Evolutionary conservation across 2,329 filamentous ascomycete genomes (phyloP).

Genomic region (Hymenoscyphus salicellus): DNA sequence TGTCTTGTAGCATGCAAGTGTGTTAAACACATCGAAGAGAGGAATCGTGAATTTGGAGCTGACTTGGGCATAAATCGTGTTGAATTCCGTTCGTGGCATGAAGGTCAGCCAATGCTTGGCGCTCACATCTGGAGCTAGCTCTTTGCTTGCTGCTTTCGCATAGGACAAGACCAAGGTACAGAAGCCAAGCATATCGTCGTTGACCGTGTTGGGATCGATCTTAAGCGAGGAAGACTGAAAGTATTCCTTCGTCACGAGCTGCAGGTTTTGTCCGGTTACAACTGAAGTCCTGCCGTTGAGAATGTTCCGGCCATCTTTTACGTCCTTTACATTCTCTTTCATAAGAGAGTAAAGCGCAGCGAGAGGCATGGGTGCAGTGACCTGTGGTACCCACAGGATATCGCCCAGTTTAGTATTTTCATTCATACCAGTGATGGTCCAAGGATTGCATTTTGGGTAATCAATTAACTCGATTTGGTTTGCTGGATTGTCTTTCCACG

Average conservation of each 20-base stretch:
- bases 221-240: conserved; percentile 10
- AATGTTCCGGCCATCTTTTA: conserved; percentile 6
- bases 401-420: not conserved
- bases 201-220: conserved; percentile 2
- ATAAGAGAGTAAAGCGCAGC: conserved; percentile 15
- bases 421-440: conserved; percentile 4
- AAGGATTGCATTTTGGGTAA: conserved; percentile 12
- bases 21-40: conserved; percentile 13
- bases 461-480: conserved; percentile 8
- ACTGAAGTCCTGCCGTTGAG: not conserved
- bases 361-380: conserved; percentile 16
- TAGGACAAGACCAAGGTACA: conserved; percentile 17
- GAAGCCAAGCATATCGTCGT: conserved; percentile 16
- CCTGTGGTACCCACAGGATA: conserved; percentile 10
- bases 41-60: conserved; percentile 10
- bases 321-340: conserved; percentile 3
- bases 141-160: conserved; percentile 10
- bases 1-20: conserved; percentile 15
- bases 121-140: conserved; percentile 5
- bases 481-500: conserved; percentile 1
- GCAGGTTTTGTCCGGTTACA: not conserved
- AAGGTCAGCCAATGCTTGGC: conserved; percentile 10
- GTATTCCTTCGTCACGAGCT: conserved; percentile 11
- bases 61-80: conserved; percentile 15
- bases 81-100: conserved; percentile 19